Conservation (phyloP, 2,329 filamentous ascomycete species). For the Geosmithia putterillii region DNA sequence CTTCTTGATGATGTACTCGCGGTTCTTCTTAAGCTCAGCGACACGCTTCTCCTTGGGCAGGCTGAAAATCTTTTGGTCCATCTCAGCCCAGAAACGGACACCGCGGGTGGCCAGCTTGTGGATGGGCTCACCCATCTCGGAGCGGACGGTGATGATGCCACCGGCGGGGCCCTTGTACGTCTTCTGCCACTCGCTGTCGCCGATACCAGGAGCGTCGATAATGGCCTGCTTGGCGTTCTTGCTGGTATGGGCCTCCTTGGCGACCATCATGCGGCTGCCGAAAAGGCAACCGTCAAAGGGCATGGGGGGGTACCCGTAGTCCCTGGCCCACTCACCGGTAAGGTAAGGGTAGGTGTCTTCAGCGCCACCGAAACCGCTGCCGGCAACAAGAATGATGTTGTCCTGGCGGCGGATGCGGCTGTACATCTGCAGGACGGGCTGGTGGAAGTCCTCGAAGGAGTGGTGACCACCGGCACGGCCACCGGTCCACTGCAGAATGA, state of each 20-base stretch:
- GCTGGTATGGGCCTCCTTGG: conserved; percentile 84
- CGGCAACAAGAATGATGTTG: conserved; percentile 82
- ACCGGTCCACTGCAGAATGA: conserved; percentile 90
- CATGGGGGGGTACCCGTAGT: conserved; percentile 83
- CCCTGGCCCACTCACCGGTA: conserved; percentile 77
- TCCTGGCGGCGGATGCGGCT: conserved; percentile 71
- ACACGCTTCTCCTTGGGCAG: conserved; percentile 91
- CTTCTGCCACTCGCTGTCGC: conserved; percentile 78
- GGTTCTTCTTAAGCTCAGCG: conserved; percentile 75
- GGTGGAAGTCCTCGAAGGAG: conserved; percentile 91
- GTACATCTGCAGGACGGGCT: conserved; percentile 86
- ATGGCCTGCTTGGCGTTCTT: conserved; percentile 83
- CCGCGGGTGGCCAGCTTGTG: conserved; percentile 96
- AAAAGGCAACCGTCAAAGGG: conserved; percentile 88
- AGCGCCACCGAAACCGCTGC: conserved; percentile 81
- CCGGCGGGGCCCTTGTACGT: conserved; percentile 86
- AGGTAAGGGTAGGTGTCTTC: conserved; percentile 90
- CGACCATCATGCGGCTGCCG: conserved; percentile 88
- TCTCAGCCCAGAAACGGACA: conserved; percentile 94
- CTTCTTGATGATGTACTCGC: conserved; percentile 87
- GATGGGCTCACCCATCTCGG: conserved; percentile 98
- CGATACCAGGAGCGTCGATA: conserved; percentile 70
- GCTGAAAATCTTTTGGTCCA: conserved; percentile 97
- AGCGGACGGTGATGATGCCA: conserved; percentile 90
- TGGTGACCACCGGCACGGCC: conserved; percentile 90